A percentile compares a stretch with the other conserved stretches of the same genome.
Conservation (phyloP, 805 yeast genomes). For the Ogataea pignaliae region DNA sequence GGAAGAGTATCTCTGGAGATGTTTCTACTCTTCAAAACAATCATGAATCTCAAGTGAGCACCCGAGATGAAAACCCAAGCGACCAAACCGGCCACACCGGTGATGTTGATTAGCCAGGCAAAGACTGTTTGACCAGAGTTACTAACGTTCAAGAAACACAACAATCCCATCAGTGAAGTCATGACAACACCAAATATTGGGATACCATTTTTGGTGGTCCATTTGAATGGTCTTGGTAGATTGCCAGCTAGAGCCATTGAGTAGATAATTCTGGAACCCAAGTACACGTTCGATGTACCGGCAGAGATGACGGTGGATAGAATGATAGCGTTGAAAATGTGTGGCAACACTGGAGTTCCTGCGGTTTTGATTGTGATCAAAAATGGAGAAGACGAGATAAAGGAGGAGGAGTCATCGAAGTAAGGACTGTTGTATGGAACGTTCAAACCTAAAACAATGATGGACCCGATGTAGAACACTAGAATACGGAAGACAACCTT, state of each 20-base stretch:
- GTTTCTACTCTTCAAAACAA: conserved; percentile 55
- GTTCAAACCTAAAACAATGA: conserved; percentile 65
- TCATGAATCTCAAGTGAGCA: conserved; percentile 68
- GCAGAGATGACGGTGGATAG: conserved; percentile 68
- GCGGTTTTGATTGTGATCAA: conserved; percentile 65
- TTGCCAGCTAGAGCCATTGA: conserved; percentile 56
- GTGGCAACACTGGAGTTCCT: conserved; percentile 62
- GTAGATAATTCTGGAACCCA: conserved; percentile 64
- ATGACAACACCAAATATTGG: conserved; percentile 54
- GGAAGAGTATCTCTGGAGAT: conserved; percentile 68
- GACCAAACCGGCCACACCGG: conserved; percentile 74
- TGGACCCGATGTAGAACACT: conserved; percentile 58
- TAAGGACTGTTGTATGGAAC: conserved; percentile 66
- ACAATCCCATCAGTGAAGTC: conserved; percentile 58
- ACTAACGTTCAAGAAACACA: conserved; percentile 58
- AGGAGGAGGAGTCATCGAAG: conserved; percentile 33
- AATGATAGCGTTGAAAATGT: conserved; percentile 69
- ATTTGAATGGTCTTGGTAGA: conserved; percentile 50
- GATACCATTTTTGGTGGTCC: conserved; percentile 53
- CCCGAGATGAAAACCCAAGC: conserved; percentile 66
- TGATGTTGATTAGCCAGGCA: conserved; percentile 68
- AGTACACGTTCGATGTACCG: conserved; percentile 70
- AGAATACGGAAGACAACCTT: conserved; percentile 64
- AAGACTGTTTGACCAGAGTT: conserved; percentile 54
- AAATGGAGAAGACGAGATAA: conserved; percentile 62